Conservation (phyloP, 2,329 filamentous ascomycete genomes). For the Pseudogymnoascus sp. region DNA sequence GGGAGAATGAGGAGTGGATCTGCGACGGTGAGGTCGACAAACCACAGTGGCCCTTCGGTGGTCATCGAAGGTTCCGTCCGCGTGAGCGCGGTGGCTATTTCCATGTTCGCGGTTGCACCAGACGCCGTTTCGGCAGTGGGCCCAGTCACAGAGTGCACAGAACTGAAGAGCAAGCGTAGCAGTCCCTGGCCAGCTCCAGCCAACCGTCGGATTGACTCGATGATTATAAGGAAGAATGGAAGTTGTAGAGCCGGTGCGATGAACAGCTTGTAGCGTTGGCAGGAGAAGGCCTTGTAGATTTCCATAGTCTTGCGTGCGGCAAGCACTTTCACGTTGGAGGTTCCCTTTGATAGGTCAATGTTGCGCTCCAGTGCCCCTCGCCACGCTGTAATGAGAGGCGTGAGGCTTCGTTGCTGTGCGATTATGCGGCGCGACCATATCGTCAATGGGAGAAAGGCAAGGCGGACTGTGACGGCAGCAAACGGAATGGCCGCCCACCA, state of each 20-base stretch:
- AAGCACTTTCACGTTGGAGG: constrained; percentile 16
- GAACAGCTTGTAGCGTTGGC: constrained; percentile 28
- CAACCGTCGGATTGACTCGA: constrained; percentile 41
- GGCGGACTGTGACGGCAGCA: constrained; percentile 43
- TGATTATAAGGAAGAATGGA: constrained; percentile 38
- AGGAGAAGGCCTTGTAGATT: constrained; percentile 29
- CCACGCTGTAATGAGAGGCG: constrained; percentile 36
- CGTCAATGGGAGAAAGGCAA: constrained; percentile 38
- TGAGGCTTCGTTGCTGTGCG: constrained; percentile 34
- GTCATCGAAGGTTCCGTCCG: constrained; percentile 41
- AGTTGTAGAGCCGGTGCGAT: constrained; percentile 31
- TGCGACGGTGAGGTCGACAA: constrained; percentile 44
- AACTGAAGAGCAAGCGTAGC: constrained; percentile 28
- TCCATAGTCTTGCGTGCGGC: constrained; percentile 17
- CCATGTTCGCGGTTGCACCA: constrained; percentile 9
- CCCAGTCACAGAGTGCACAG: not conserved
- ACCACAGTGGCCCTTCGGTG: constrained; percentile 53
- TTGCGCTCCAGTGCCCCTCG: constrained; percentile 14
- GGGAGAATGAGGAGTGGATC: constrained; percentile 45
- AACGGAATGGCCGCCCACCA: constrained; percentile 49
- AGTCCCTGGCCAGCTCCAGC: constrained; percentile 34
- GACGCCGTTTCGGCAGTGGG: not conserved
- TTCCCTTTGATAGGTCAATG: constrained; percentile 19
- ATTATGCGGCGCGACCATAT: constrained; percentile 33
- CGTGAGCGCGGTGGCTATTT: constrained; percentile 19